A percentile compares a stretch with the other conserved stretches of the same genome.
These are phyloP conservation scores for Fusarium hainanense DNA, from an alignment of 2,329 filamentous ascomycete genomes.

Conservation along the genomic window DNA sequence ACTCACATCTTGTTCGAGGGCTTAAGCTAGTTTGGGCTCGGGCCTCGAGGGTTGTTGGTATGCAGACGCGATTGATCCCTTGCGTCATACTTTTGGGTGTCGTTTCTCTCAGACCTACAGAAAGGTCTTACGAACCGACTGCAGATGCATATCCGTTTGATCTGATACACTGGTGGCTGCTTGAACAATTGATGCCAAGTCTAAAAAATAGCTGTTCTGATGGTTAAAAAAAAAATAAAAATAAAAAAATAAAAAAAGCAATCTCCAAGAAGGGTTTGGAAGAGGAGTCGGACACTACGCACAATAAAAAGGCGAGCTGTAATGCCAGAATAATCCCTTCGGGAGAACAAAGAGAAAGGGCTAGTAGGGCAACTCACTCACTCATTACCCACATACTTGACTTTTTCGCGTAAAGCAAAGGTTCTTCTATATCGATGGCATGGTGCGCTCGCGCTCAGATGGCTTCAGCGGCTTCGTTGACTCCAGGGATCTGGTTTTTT, in stretches of 20 bases:
- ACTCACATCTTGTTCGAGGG: conserved; percentile 32
- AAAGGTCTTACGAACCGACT: conserved; percentile 6
- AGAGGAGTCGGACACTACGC: background rate
- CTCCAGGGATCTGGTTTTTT: conserved; percentile 13
- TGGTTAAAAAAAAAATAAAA: conserved; percentile 21
- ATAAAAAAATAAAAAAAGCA: conserved; percentile 32
- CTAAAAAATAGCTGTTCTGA: conserved; percentile 10
- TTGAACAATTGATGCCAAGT: conserved; percentile 16
- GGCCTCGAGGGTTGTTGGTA: conserved; percentile 40
- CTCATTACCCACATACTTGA: conserved; percentile 9
- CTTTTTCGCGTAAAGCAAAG: conserved; percentile 8
- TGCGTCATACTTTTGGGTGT: conserved; percentile 34
- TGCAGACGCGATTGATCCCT: conserved; percentile 41
- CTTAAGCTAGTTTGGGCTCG: conserved; percentile 28
- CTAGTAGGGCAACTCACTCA: background rate
- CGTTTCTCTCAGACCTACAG: conserved; percentile 20
- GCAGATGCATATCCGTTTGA: conserved; percentile 17
- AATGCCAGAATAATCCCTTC: conserved; percentile 4
- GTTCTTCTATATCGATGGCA: conserved; percentile 19
- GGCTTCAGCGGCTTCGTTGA: background rate
- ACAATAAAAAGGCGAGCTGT: conserved; percentile 4
- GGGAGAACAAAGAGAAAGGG: conserved; percentile 25
- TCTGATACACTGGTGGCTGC: conserved; percentile 13
- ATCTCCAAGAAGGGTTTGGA: conserved; percentile 27
- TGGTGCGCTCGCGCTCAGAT: conserved; percentile 25